A percentile compares a stretch with the other conserved stretches of the same genome.
These are phyloP conservation scores for Lachancea thermotolerans DNA, from an alignment of 805 yeast genomes.

Conservation along the genomic window DNA sequence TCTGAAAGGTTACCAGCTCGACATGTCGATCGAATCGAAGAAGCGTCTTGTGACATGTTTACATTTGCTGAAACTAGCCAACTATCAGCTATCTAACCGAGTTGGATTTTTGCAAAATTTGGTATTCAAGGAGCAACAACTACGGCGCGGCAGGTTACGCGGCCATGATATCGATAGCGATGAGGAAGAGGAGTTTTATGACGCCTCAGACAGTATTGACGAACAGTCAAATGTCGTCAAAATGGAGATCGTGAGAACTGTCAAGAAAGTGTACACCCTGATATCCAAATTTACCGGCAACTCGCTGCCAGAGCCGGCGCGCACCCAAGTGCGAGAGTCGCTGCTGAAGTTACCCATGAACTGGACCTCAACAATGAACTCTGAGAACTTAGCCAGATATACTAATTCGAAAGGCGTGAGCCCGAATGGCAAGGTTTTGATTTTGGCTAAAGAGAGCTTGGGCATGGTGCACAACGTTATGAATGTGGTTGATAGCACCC, in stretches of 20 bases:
- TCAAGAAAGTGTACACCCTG: slow-evolving; percentile 78
- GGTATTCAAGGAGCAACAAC: slow-evolving; percentile 42
- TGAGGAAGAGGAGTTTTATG: slow-evolving; percentile 29
- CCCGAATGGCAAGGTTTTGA: slow-evolving; percentile 64
- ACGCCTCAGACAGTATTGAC: slow-evolving; percentile 29
- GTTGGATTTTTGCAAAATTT: slow-evolving; percentile 56
- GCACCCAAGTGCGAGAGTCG: slow-evolving; percentile 73
- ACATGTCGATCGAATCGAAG: slow-evolving; percentile 61
- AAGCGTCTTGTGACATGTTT: slow-evolving; percentile 71
- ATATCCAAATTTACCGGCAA: slow-evolving; percentile 80
- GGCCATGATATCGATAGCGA: slow-evolving; percentile 14
- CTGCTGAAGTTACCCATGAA: slow-evolving; percentile 67
- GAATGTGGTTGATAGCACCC: slow-evolving; percentile 75
- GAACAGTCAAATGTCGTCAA: slow-evolving; percentile 43
- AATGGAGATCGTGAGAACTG: slow-evolving; percentile 80
- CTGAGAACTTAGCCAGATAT: slow-evolving; percentile 8
- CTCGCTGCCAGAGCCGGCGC: slow-evolving; percentile 64
- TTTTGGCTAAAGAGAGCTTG: slow-evolving; percentile 82
- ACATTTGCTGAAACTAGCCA: slow-evolving; percentile 74
- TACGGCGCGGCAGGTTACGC: slow-evolving; percentile 10
- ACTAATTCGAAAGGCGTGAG: slow-evolving; percentile 19
- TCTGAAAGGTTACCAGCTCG: slow-evolving; percentile 31
- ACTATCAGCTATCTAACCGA: slow-evolving; percentile 62
- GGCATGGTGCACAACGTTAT: slow-evolving; percentile 82
- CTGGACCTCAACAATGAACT: slow-evolving; percentile 47